A percentile compares a stretch with the other conserved stretches of the same genome.
These are phyloP conservation scores for Silene coronaria DNA, from an alignment of 179 eudicot species.

Conservation along the genomic window DNA sequence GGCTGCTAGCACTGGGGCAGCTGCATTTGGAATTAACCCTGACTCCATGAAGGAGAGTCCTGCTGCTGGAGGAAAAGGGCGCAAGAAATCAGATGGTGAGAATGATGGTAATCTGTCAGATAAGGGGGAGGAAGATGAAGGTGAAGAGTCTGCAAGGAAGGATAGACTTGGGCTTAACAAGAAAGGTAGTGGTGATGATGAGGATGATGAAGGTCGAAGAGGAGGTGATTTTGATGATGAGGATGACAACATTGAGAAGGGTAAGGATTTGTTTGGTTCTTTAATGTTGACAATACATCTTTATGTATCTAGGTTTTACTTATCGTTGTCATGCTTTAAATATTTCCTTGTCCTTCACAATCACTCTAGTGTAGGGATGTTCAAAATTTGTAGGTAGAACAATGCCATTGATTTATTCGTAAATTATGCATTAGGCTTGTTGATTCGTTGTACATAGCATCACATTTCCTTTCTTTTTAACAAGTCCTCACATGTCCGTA, in stretches of 20 bases:
- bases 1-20: conserved; percentile 80
- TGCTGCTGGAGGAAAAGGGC: conserved; percentile 58
- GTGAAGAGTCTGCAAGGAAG: conserved; percentile 69
- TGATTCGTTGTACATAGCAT: too few relatives aligned
- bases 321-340: background rate
- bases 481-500: background rate
- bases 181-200: conserved; percentile 55
- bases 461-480: too few relatives aligned
- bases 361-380: too few relatives aligned
- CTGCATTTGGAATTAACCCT: conserved; percentile 67
- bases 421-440: too few relatives aligned
- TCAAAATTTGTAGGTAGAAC: too few relatives aligned
- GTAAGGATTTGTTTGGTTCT: conserved; percentile 29
- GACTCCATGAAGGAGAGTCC: conserved; percentile 47
- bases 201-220: conserved; percentile 73
- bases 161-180: conserved; percentile 59
- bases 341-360: background rate
- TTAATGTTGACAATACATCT: background rate
- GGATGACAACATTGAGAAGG: conserved; percentile 90
- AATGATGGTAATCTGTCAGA: conserved; percentile 68
- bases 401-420: too few relatives aligned
- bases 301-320: background rate
- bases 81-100: conserved; percentile 56
- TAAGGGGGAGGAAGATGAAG: conserved; percentile 86
- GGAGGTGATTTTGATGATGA: conserved; percentile 81